Evolutionary conservation across 306 rosid genomes (phyloP).

Genomic region (Acacia melanoxylon): DNA sequence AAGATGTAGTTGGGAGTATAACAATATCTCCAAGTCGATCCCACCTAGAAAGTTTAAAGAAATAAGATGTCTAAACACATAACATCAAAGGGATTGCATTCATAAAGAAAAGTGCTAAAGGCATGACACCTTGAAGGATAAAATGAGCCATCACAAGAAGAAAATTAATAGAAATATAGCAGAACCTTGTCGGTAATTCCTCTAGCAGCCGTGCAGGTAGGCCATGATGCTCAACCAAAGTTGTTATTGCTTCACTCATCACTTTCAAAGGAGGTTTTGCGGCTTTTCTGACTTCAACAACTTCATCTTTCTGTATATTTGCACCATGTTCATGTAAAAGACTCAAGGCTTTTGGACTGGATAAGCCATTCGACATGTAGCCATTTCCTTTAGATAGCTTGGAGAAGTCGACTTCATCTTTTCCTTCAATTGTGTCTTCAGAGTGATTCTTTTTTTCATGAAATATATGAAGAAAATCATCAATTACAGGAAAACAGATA

Average conservation of each 20-base stretch:
- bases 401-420: slow-evolving; percentile 36
- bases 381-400: slow-evolving; percentile 39
- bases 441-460: slow-evolving; percentile 40
- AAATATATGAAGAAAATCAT: slow-evolving; percentile 47
- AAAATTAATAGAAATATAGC: slow-evolving; percentile 27
- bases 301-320: slow-evolving; percentile 50
- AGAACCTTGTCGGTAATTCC: slow-evolving; percentile 87
- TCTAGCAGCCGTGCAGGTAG: slow-evolving; percentile 59
- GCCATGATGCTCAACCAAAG: slow-evolving; percentile 62
- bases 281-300: slow-evolving; percentile 55
- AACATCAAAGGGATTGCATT: slow-evolving; percentile 19
- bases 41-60: slow-evolving; percentile 59
- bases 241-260: slow-evolving; percentile 66
- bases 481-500: slow-evolving; percentile 72
- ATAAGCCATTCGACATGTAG: slow-evolving; percentile 39
- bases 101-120: slow-evolving; percentile 7
- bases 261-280: slow-evolving; percentile 69
- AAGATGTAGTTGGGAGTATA: slow-evolving; percentile 73
- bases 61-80: slow-evolving; percentile 27
- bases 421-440: slow-evolving; percentile 39
- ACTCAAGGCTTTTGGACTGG: slow-evolving; percentile 51
- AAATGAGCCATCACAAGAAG: slow-evolving; percentile 15
- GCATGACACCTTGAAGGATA: slow-evolving; percentile 26
- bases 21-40: slow-evolving; percentile 81
- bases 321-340: slow-evolving; percentile 69